Percentiles rank a stretch among this genome's conserved stretches.
Evolutionary conservation across 768 basidiomycete genomes (phyloP).

Genomic region (Trametes gibbosa): DNA sequence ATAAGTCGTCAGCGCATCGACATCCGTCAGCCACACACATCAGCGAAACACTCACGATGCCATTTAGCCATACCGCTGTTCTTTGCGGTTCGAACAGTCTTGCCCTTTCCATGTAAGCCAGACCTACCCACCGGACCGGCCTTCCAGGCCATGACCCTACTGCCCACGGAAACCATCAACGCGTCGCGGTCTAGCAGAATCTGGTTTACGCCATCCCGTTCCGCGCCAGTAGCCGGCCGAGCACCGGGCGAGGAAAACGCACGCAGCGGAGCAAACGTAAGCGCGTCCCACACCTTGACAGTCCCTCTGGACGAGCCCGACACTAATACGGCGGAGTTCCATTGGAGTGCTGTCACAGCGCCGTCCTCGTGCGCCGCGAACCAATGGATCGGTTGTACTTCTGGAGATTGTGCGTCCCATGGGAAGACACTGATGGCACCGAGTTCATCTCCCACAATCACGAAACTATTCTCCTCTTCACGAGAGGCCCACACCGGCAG

Average conservation of each 20-base stretch:
- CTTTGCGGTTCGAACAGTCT: slow-evolving; percentile 21
- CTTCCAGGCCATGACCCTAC: slow-evolving; percentile 65
- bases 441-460: slow-evolving; percentile 62
- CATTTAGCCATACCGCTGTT: slow-evolving; percentile 31
- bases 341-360: slow-evolving; percentile 59
- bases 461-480: slow-evolving; percentile 42
- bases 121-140: slow-evolving; percentile 46
- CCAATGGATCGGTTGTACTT: slow-evolving; percentile 37
- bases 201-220: slow-evolving; percentile 47
- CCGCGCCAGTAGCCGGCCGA: slow-evolving; percentile 30
- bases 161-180: slow-evolving; percentile 59
- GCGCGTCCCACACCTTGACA: slow-evolving; percentile 60
- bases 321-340: slow-evolving; percentile 57
- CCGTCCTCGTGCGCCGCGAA: slow-evolving; percentile 68
- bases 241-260: slow-evolving; percentile 46
- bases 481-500: slow-evolving; percentile 46
- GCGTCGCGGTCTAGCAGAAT: slow-evolving; percentile 57
- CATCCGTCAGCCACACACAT: background rate
- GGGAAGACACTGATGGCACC: slow-evolving; percentile 65
- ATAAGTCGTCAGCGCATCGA: background rate
- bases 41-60: slow-evolving; percentile 33
- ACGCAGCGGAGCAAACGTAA: slow-evolving; percentile 58
- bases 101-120: slow-evolving; percentile 27
- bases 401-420: slow-evolving; percentile 33
- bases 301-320: slow-evolving; percentile 66